phyloP scores from a whole-genome alignment of 345 rosid species.

The Garcia nutans region DNA sequence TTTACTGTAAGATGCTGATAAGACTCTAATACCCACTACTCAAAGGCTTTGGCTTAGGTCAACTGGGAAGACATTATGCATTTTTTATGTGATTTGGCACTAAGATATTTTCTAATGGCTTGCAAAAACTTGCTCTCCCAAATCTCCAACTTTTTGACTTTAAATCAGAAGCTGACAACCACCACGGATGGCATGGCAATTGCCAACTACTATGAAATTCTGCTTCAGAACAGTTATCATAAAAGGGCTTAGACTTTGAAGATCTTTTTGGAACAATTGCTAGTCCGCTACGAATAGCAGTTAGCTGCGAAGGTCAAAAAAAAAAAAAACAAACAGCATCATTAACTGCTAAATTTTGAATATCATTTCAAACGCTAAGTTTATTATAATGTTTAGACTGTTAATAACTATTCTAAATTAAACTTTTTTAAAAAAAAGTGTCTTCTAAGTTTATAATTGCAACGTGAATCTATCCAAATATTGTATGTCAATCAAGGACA shows the following conservation, averaged over 20 bases:
- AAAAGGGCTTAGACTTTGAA: background rate
- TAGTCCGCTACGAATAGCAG: too few relatives aligned
- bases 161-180: background rate
- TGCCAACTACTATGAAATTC: background rate
- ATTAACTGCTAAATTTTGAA: too few relatives aligned
- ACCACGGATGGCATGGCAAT: background rate
- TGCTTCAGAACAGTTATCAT: background rate
- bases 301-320: too few relatives aligned
- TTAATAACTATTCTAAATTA: too few relatives aligned
- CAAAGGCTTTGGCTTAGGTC: background rate
- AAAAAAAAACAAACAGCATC: too few relatives aligned
- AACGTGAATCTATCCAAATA: too few relatives aligned
- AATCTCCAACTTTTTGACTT: constrained; percentile 6
- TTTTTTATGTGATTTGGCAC: background rate
- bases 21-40: background rate
- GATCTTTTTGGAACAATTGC: too few relatives aligned
- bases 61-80: background rate
- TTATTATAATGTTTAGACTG: too few relatives aligned
- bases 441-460: too few relatives aligned
- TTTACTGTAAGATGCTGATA: constrained; percentile 10
- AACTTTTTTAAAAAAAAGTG: too few relatives aligned
- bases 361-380: too few relatives aligned
- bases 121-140: background rate
- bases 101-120: background rate
- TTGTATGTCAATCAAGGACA: too few relatives aligned